A percentile compares a stretch with the other conserved stretches of the same genome.
Conservation (phyloP, 73 alveolate species). For the Tetrahymena thermophila region DNA sequence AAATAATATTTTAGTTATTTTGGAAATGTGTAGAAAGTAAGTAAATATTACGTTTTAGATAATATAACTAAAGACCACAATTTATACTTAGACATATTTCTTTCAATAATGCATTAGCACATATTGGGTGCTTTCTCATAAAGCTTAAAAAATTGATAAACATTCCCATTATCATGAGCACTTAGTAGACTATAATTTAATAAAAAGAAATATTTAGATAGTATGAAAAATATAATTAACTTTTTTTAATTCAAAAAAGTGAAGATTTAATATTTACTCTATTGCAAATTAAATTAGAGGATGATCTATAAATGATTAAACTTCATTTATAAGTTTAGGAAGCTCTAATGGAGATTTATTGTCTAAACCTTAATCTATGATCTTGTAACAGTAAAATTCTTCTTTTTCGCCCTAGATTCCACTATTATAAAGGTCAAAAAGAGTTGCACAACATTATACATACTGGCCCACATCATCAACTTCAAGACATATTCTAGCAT, state of each 20-base stretch:
- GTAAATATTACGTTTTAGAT: not conserved
- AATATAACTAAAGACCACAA: not conserved
- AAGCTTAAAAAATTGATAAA: not conserved
- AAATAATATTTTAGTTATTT: not conserved
- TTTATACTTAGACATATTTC: not conserved
- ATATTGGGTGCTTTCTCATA: not conserved
- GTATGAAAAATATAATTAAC: not conserved
- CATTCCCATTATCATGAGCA: not conserved
- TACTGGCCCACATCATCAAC: slow-evolving; percentile 67
- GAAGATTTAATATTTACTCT: not conserved
- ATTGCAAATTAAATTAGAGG: not conserved
- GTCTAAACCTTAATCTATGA: not conserved
- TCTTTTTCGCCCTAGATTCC: not conserved
- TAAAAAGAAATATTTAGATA: not conserved
- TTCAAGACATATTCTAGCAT: slow-evolving; percentile 80
- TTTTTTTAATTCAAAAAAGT: not conserved
- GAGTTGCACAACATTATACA: slow-evolving; percentile 71
- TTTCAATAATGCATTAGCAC: not conserved
- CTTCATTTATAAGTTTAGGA: not conserved
- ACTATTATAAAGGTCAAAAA: slow-evolving; percentile 46
- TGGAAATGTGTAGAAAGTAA: not conserved
- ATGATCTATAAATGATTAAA: not conserved
- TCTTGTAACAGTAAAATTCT: not conserved
- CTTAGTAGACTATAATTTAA: not conserved
- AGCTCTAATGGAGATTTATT: not conserved